A percentile compares a stretch with the other conserved stretches of the same genome.
These are phyloP conservation scores for Ramalina intermedia DNA, from an alignment of 495 filamentous ascomycete species.

Conservation along the genomic window DNA sequence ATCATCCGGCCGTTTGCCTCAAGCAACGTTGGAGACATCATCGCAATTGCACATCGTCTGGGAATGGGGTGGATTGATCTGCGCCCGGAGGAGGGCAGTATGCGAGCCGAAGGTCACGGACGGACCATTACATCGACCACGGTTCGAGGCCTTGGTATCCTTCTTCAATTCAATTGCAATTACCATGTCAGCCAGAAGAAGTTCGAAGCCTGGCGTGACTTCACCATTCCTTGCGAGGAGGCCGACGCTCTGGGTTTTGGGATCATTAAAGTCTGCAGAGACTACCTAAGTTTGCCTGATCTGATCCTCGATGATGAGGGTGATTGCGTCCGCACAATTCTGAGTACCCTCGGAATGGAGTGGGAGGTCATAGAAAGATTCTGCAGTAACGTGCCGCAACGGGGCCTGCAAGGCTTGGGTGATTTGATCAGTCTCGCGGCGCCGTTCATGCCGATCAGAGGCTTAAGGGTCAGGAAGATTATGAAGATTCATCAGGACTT, in stretches of 20 bases:
- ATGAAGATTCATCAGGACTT: neutral
- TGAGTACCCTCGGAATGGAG: neutral
- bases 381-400: neutral
- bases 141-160: constrained; percentile 3
- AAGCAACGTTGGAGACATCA: constrained; percentile 19
- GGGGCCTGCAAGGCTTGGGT: neutral
- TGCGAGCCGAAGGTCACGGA: constrained; percentile 20
- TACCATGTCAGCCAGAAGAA: neutral
- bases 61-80: constrained; percentile 23
- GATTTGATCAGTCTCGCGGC: constrained; percentile 1
- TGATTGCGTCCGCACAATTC: neutral
- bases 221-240: neutral
- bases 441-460: neutral
- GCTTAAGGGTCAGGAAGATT: neutral
- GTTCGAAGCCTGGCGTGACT: neutral
- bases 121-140: constrained; percentile 17
- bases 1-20: constrained; percentile 19
- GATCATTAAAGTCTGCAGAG: neutral
- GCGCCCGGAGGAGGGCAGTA: constrained; percentile 17
- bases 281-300: neutral
- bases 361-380: neutral
- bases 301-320: neutral
- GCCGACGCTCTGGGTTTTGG: constrained; percentile 3
- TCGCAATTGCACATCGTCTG: constrained; percentile 18
- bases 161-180: constrained; percentile 2